Evolutionary conservation across 257 asterid genomes (phyloP), one percentile per base, ranked within the genome.

Genomic region (Knoxia roxburghii): DNA sequence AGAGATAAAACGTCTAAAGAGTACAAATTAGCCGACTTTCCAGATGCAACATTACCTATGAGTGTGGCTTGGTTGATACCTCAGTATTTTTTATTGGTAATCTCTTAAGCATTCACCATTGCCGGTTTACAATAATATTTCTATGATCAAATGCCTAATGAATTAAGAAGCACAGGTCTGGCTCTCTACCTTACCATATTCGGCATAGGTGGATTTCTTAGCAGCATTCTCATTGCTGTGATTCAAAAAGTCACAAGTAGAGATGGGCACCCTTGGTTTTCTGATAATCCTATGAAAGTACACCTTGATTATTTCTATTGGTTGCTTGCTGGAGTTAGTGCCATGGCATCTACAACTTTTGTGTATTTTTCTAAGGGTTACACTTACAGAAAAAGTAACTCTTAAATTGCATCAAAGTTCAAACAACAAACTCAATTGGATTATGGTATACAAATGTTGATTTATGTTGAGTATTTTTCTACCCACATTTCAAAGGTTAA

Each of bases 281-380:
- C 50, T 14, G 54, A 30, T 46, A 57, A 54, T 13, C 50, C 50
- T 50, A 71, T 29, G 50, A 53, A 43, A n/a, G 70, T 64, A 29
- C 75, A 63, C 59, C 56, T 71, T 9, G 75, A 64, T 71, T 71
- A 64, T 54, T 71, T 64, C 18, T 71, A 71, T 30, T 64, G 57
- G 75, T 26, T 71, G 6, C 75, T 71, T 30, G 52, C 59, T 6
- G 75, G 49, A 33, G 51, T 71, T n/a, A 64, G 65, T 32, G 26
- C 27, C n/a, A n/a, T 64, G 13, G 65, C 54, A 27, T 43, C 55
- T 41, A 14, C 18, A 13, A 10, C 65, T 30, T 70, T 23, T 29
- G 20, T 70, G 23, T 61, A 61, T 53, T 70, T 40, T 32, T 29
- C 75, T 0, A 50, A 61, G 27, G 54, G 37, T 1, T 68, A n/a